Evolutionary conservation across 2,329 filamentous ascomycete genomes (phyloP), one percentile per base, ranked within the genome.

Genomic region (Pseudogymnoascus sp.): DNA sequence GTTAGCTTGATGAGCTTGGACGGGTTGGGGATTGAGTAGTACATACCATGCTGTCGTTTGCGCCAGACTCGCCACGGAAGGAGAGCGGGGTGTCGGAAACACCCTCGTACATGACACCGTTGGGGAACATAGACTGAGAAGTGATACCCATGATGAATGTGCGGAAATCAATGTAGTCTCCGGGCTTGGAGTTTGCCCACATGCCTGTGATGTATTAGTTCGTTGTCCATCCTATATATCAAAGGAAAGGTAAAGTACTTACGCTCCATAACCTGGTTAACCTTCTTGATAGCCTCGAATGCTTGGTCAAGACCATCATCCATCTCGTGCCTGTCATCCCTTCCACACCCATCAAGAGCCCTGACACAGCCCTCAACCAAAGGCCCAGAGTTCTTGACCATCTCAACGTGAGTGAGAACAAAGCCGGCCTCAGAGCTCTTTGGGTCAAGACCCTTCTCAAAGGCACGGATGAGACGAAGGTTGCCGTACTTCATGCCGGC

Each of bases 81-180:
- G 83, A 87, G 73, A 91, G 77, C 3, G 89, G 88, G 72, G 89
- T 79, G 64, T 88, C 85, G 66, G 87, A 87, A 64, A 93, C 83
- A 7, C 91, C 92, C 73, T 95, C 88, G 73, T 97, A 97, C 55
- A 96, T 76, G 6, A 97, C 93, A 7, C 93, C 93, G 65, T 92
- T 80, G 7, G 92, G 92, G 75, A 97, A 97, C 92, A 97, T 96
- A 70, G 86, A 87, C 76, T 97, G 92, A 58, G 85, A 88, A 1
- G 91, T 95, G 75, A 97, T 96, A 69, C 93, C 93, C 72, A 96
- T 96, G 77, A 97, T 97, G 79, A 97, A 97, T 9, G 93, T 96
- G 40, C 92, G 88, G 83, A 96, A 97, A 68, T 84, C 88, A 63
- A 89, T 90, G 77, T 97, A 97, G 67, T 91, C 85, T 15, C 82